These are phyloP conservation scores for Chlamydomonas incerta DNA, from an alignment of 139 green algal species.

Conservation along the genomic window DNA sequence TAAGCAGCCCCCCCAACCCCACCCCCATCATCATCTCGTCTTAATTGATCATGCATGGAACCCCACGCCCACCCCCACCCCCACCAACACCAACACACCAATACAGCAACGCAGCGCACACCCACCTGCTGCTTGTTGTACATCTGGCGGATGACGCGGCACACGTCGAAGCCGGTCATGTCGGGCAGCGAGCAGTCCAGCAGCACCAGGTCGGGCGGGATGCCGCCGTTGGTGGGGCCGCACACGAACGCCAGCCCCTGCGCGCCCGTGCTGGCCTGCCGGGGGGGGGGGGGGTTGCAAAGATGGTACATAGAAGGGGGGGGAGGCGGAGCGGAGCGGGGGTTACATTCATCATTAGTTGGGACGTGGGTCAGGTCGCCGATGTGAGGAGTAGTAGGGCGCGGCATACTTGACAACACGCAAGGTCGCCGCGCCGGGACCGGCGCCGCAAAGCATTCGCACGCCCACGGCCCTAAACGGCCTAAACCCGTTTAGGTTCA, in stretches of 20 bases:
- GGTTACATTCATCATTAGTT: too few species aligned
- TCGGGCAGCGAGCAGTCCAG: constrained; percentile 60
- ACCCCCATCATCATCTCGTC: too few species aligned
- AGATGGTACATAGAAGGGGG: too few species aligned
- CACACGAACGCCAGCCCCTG: constrained; percentile 48
- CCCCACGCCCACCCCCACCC: neutral
- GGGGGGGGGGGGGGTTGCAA: neutral
- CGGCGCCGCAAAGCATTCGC: too few species aligned
- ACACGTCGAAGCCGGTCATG: constrained; percentile 53
- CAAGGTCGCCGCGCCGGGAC: too few species aligned
- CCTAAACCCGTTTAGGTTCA: neutral
- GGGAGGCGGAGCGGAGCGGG: neutral
- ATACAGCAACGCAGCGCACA: too few species aligned
- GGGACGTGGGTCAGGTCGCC: neutral
- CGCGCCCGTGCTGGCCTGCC: constrained; percentile 42
- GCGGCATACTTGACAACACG: too few species aligned
- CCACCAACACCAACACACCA: neutral
- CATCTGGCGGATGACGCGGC: constrained; percentile 39
- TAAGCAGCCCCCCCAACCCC: too few species aligned
- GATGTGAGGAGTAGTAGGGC: too few species aligned
- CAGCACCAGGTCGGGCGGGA: constrained; percentile 58
- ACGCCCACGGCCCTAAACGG: too few species aligned
- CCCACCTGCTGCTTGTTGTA: constrained; percentile 48
- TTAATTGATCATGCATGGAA: too few species aligned
- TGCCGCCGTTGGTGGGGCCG: constrained; percentile 9